Evolutionary conservation across 768 basidiomycete species (phyloP).

Genomic region (Amanita phalloides): DNA sequence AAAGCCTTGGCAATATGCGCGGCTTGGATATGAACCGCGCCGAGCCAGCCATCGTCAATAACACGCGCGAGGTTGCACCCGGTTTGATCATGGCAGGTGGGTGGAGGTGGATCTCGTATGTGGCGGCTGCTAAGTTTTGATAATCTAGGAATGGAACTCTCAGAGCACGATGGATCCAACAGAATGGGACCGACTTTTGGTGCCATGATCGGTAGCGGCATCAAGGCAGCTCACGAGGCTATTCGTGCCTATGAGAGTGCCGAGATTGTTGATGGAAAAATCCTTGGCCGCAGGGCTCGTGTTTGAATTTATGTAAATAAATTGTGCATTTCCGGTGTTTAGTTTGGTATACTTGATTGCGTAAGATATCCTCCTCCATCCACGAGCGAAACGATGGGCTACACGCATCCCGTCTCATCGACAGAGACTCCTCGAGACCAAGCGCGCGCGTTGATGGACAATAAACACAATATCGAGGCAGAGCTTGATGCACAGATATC

Average conservation of each 20-base stretch:
- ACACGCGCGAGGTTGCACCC: constrained; percentile 65
- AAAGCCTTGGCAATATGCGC: constrained; percentile 71
- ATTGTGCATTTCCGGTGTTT: too few relatives aligned
- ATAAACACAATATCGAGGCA: constrained; percentile 63
- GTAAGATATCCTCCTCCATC: not conserved
- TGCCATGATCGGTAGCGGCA: constrained; percentile 70
- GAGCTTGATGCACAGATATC: constrained; percentile 54
- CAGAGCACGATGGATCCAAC: constrained; percentile 71
- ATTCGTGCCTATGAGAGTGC: constrained; percentile 38
- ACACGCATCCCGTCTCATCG: constrained; percentile 28
- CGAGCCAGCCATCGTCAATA: constrained; percentile 74
- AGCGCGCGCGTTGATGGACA: constrained; percentile 53
- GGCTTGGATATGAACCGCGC: constrained; percentile 74
- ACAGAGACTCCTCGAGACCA: constrained; percentile 35
- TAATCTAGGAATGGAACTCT: constrained; percentile 64
- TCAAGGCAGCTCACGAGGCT: constrained; percentile 61
- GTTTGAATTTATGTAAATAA: not conserved
- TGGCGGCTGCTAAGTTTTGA: not conserved
- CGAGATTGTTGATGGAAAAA: constrained; percentile 42
- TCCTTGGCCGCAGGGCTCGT: constrained; percentile 27
- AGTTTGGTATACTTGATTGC: not conserved
- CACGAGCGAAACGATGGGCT: constrained; percentile 25
- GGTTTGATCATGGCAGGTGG: constrained; percentile 65
- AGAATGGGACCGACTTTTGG: constrained; percentile 75
- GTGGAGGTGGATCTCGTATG: constrained; percentile 10